Evolutionary conservation across 2,329 filamentous ascomycete genomes (phyloP).

Genomic region (Thelonectria rubi): DNA sequence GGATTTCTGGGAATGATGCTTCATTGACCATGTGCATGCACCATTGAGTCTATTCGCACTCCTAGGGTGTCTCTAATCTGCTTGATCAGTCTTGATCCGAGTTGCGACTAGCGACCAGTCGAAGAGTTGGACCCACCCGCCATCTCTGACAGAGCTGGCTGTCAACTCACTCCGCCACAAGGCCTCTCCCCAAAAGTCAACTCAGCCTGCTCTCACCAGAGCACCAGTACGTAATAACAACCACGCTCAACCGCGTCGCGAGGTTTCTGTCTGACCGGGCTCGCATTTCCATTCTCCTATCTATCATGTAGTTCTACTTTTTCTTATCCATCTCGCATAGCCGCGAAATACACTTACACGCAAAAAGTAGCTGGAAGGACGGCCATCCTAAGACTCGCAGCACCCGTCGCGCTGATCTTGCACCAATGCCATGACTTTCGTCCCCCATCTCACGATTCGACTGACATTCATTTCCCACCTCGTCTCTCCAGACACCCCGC

Average conservation of each 20-base stretch:
- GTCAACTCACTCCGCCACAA: slow-evolving; percentile 36
- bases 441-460: not conserved
- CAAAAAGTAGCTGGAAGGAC: slow-evolving; percentile 5
- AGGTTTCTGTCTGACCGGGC: not conserved
- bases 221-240: slow-evolving; percentile 10
- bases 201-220: slow-evolving; percentile 7
- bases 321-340: not conserved
- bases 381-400: not conserved
- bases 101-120: slow-evolving; percentile 8
- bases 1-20: slow-evolving; percentile 7
- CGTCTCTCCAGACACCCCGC: no score
- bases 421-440: not conserved
- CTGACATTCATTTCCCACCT: slow-evolving; percentile 7
- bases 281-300: not conserved
- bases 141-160: slow-evolving; percentile 35
- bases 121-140: slow-evolving; percentile 29
- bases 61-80: slow-evolving; percentile 29
- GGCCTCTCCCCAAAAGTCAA: slow-evolving; percentile 22
- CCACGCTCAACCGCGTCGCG: not conserved
- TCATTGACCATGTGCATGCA: slow-evolving; percentile 24
- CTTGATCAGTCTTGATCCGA: slow-evolving; percentile 5
- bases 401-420: slow-evolving; percentile 12
- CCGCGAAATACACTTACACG: slow-evolving; percentile 24
- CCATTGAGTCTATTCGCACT: slow-evolving; percentile 21
- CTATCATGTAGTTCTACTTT: not conserved